A percentile compares a stretch with the other conserved stretches of the same genome.
Evolutionary conservation across 768 basidiomycete species (phyloP).

Genomic region (Suillus luteus): DNA sequence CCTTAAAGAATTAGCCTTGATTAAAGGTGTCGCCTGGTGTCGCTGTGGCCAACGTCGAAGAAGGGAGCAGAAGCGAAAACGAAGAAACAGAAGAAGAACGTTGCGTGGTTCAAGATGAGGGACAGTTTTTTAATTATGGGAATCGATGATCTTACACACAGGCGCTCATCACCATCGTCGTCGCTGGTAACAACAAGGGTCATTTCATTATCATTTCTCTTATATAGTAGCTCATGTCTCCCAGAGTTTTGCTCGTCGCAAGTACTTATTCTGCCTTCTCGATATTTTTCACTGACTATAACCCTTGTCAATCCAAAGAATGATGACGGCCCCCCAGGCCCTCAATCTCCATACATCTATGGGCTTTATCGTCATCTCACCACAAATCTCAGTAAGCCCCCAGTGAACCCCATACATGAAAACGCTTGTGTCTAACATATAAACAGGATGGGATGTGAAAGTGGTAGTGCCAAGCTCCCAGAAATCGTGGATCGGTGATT

Average conservation of each 20-base stretch:
- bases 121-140: constrained; percentile 23
- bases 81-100: constrained; percentile 1
- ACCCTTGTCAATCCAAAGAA: constrained; percentile 47
- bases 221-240: constrained; percentile 23
- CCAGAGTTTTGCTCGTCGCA: constrained; percentile 46
- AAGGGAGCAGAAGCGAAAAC: constrained; percentile 12
- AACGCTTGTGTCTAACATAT: constrained; percentile 1
- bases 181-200: constrained; percentile 14
- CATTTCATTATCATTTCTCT: constrained; percentile 1
- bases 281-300: constrained; percentile 1
- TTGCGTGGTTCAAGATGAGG: constrained; percentile 12
- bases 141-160: constrained; percentile 16
- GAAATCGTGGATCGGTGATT: constrained; percentile 85
- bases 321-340: constrained; percentile 80
- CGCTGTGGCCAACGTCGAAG: constrained; percentile 8
- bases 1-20: background rate
- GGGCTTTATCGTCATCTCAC: constrained; percentile 67
- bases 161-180: constrained; percentile 13
- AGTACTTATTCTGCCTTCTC: constrained; percentile 24
- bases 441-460: constrained; percentile 73
- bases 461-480: constrained; percentile 81
- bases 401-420: constrained; percentile 10
- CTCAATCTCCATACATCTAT: constrained; percentile 75
- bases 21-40: background rate
- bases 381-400: constrained; percentile 53